Evolutionary conservation across 1,139 yeast species (phyloP), one percentile per base, ranked within the genome.

Genomic region (Saccharomyces hybrid): DNA sequence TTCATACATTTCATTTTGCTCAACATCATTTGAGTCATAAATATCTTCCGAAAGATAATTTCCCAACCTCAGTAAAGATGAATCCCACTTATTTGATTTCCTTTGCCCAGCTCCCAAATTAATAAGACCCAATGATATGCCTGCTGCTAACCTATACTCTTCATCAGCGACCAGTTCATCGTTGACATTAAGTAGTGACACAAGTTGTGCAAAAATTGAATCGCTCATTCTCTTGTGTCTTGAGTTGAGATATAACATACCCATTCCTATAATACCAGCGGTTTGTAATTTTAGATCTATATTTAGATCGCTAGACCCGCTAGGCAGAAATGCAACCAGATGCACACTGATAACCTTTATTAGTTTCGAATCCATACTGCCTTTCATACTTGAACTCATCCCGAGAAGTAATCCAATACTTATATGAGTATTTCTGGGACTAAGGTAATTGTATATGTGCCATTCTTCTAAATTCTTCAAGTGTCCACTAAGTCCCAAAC

Each of bases 261-360:
- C 99, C 59, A 95, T 82, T 0, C 98, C 97, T 52, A 93, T 75
- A 47, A 93, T 71, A 0, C 98, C 98, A 0, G 98, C 97, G 0
- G 96, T 83, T 69, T 93, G 99, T 6, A 93, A 96, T 32, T 82
- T 77, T 1, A 83, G 75, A 4, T 90, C 83, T 9, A 95, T 96
- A 68, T 93, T 89, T 63, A 93, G 77, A 67, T 90, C 96, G 55
- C 87, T 86, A 0, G 97, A 91, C 0, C 97, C 98, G 41, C 81
- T 82, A 0, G 99, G 99, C 32, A 95, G 74, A 46, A 95, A 73
- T 0, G 98, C 97, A 16, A 88, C 90, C 5, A 95, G 89, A 70
- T 95, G 99, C 8, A 95, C 97, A 2, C 96, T 86, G 50, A 95
- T 74, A 0, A 95, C 97, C 65, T 90, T 91, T 0, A 97, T 89